Evolutionary conservation across 495 filamentous ascomycete genomes (phyloP), one percentile per base, ranked within the genome.

Genomic region (Trichoderma gamsii): DNA sequence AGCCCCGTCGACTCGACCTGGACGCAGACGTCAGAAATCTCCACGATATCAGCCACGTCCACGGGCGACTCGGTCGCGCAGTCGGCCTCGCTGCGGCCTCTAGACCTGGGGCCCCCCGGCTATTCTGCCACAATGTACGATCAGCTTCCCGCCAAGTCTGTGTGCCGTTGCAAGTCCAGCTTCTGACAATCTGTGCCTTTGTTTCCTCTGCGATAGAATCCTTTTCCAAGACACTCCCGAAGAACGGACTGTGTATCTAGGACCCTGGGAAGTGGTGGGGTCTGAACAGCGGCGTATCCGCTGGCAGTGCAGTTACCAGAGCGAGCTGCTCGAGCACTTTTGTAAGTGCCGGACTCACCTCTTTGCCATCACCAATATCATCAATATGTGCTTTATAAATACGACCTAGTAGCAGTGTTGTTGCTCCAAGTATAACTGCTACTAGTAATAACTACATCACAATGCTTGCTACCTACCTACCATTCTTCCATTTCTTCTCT

Each of bases 91-190:
- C 74, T 76, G 12, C 74, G 70, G 46, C 74, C 76, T 4, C 75
- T 78, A 27, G 76, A 78, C 44, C 74, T 78, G 32, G 76, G 76
- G 13, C 76, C 76, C 35, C 76, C 76, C 18, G 76, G 76, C 13
- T 78, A 75, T 66, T 71, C 74, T 71, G 76, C 76, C 44, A 76
- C 74, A 68, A 78, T 78, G 75, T 78, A 73, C 73, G 69, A 59
- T 64, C 67, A 41, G 29, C 32, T 49, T 70, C 51, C 56, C 44
- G 51, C 41, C 44, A 4, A 13, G 66, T 23, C 66, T n/a, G 49
- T 11, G 9, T 11, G 9, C 63, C 66, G 68, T 65, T 51, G 65
- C 71, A 67, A 32, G n/a, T 46, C 25, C 18, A 21, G 35, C 46
- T 9, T 68, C 51, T 68, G 66, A 68, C 49, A 27, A n/a, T 32